A percentile compares a stretch with the other conserved stretches of the same genome.
Evolutionary conservation across 805 yeast genomes (phyloP).

Genomic region (Scheffersomyces coipomensis): DNA sequence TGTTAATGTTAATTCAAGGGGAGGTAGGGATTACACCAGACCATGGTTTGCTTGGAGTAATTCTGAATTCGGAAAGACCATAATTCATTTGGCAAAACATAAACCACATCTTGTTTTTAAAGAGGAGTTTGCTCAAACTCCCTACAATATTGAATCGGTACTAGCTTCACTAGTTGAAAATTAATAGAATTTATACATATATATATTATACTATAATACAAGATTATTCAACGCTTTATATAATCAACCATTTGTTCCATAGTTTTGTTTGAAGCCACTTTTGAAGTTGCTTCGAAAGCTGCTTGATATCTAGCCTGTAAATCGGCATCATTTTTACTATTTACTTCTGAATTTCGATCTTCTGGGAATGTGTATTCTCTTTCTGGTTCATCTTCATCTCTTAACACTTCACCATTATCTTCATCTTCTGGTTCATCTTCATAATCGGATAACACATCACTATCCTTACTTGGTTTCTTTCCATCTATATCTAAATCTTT

Average conservation of each 20-base stretch:
- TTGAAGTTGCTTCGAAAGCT: slow-evolving; percentile 65
- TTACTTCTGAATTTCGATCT: slow-evolving; percentile 61
- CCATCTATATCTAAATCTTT: slow-evolving; percentile 76
- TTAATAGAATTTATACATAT: not conserved
- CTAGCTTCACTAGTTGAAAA: not conserved
- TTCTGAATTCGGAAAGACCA: slow-evolving; percentile 85
- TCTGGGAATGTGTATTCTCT: slow-evolving; percentile 74
- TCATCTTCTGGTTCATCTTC: slow-evolving; percentile 54
- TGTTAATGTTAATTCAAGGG: slow-evolving; percentile 57
- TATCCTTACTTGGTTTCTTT: slow-evolving; percentile 26
- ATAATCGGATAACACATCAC: slow-evolving; percentile 52
- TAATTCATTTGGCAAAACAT: slow-evolving; percentile 68
- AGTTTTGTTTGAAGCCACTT: slow-evolving; percentile 59
- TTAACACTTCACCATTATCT: slow-evolving; percentile 43
- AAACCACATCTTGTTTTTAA: slow-evolving; percentile 73
- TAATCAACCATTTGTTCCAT: slow-evolving; percentile 74
- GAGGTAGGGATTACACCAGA: slow-evolving; percentile 58
- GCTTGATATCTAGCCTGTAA: slow-evolving; percentile 70
- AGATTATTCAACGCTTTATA: slow-evolving; percentile 44
- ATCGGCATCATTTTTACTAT: slow-evolving; percentile 44
- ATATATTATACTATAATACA: slow-evolving; percentile 1
- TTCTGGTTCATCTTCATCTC: slow-evolving; percentile 45
- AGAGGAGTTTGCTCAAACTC: slow-evolving; percentile 25
- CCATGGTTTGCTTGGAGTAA: slow-evolving; percentile 97
- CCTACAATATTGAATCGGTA: slow-evolving; percentile 30